These are phyloP conservation scores for Colletotrichum tabaci DNA, from an alignment of 2,329 filamentous ascomycete genomes.

Conservation along the genomic window DNA sequence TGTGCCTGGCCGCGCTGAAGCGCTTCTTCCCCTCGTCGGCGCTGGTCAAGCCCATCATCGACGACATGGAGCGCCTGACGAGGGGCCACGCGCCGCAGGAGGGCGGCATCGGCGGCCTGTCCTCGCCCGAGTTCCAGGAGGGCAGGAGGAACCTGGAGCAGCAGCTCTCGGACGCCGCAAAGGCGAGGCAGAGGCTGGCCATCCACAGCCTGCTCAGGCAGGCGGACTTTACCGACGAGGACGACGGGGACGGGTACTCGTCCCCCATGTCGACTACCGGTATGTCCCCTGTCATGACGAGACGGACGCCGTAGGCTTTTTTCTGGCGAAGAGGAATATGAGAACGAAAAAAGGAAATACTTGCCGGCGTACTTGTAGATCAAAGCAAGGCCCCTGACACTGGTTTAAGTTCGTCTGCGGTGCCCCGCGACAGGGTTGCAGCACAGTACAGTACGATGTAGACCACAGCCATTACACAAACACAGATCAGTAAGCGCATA, in stretches of 20 bases:
- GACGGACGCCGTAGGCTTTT: constrained; percentile 7
- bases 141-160: constrained; percentile 23
- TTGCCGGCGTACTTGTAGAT: background rate
- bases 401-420: background rate
- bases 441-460: background rate
- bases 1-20: constrained; percentile 47
- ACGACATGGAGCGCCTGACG: constrained; percentile 44
- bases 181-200: constrained; percentile 45
- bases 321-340: background rate
- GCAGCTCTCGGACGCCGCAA: constrained; percentile 44
- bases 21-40: constrained; percentile 48
- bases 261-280: constrained; percentile 17
- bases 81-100: constrained; percentile 13
- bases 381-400: background rate
- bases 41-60: constrained; percentile 48
- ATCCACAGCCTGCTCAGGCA: constrained; percentile 50
- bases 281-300: constrained; percentile 16
- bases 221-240: constrained; percentile 47
- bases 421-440: no score
- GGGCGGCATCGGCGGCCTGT: constrained; percentile 42
- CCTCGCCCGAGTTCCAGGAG: constrained; percentile 27
- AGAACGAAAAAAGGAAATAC: background rate
- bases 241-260: constrained; percentile 41
- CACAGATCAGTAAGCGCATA: background rate
- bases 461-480: background rate